Conservation (phyloP, 2,329 filamentous ascomycete genomes). For the Colletotrichum tofieldiae region DNA sequence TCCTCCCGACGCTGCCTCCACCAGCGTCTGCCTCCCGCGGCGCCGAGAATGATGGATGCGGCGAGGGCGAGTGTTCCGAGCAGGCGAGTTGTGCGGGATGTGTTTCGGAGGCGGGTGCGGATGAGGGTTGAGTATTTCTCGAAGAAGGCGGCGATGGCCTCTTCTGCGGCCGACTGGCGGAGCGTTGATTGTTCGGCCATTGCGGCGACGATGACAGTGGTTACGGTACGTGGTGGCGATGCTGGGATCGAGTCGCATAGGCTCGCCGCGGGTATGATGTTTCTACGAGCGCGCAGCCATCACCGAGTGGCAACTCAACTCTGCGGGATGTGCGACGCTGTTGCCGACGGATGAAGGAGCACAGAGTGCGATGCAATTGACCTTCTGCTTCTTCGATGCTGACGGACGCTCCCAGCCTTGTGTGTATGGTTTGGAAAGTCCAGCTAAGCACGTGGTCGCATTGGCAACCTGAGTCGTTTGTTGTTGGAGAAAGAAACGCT, state of each 20-base stretch:
- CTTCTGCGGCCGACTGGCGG: constrained; percentile 74
- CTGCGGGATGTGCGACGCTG: constrained; percentile 3
- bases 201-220: constrained; percentile 73
- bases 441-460: constrained; percentile 40
- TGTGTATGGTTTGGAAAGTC: constrained; percentile 14
- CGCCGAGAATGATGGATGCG: constrained; percentile 83
- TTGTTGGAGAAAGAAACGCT: constrained; percentile 18
- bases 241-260: constrained; percentile 35
- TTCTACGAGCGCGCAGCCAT: constrained; percentile 40
- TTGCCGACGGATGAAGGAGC: background rate
- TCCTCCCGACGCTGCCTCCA: constrained; percentile 83
- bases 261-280: constrained; percentile 33
- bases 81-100: constrained; percentile 80
- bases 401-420: constrained; percentile 20
- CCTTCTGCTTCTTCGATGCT: constrained; percentile 16
- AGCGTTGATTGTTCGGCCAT: constrained; percentile 83
- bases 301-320: constrained; percentile 15
- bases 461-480: constrained; percentile 34
- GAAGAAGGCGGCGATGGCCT: constrained; percentile 76
- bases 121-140: constrained; percentile 71
- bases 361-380: constrained; percentile 15
- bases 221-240: constrained; percentile 8
- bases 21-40: constrained; percentile 84
- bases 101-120: constrained; percentile 70
- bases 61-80: constrained; percentile 83